Evolutionary conservation across 306 rosid genomes (phyloP).

Genomic region (Gleditsia sinensis): DNA sequence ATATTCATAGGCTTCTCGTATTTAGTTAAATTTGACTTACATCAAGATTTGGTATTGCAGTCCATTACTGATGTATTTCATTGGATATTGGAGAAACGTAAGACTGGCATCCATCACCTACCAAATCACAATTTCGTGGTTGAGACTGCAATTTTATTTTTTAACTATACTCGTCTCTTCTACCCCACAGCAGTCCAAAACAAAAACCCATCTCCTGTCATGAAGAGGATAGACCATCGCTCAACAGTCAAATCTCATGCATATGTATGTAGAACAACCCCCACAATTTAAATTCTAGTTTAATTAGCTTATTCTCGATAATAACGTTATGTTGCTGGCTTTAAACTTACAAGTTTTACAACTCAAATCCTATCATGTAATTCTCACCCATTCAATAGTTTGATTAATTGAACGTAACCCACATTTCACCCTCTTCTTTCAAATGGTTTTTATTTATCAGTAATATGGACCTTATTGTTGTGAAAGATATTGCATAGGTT

Average conservation of each 20-base stretch:
- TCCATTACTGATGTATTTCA: slow-evolving; percentile 10
- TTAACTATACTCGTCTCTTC: too few relatives aligned
- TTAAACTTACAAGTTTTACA: neutral
- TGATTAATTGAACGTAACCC: neutral
- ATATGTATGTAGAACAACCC: too few relatives aligned
- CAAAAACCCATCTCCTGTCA: neutral
- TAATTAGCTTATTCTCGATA: too few relatives aligned
- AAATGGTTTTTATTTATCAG: neutral
- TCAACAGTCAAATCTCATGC: too few relatives aligned
- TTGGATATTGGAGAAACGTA: neutral
- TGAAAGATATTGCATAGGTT: neutral
- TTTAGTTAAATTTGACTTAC: slow-evolving; percentile 22
- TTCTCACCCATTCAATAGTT: neutral
- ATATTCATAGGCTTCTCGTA: slow-evolving; percentile 28
- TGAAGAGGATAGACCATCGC: too few relatives aligned
- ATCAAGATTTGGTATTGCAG: neutral
- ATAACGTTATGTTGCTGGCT: too few relatives aligned
- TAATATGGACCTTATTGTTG: neutral
- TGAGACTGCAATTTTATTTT: neutral
- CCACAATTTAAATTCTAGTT: too few relatives aligned
- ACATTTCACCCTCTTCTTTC: neutral
- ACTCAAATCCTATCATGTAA: neutral
- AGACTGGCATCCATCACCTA: too few relatives aligned
- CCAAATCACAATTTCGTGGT: neutral
- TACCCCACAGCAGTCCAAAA: neutral